Base-by-base conservation (phyloP, 345 rosid species). In the Pistacia atlantica region DNA sequence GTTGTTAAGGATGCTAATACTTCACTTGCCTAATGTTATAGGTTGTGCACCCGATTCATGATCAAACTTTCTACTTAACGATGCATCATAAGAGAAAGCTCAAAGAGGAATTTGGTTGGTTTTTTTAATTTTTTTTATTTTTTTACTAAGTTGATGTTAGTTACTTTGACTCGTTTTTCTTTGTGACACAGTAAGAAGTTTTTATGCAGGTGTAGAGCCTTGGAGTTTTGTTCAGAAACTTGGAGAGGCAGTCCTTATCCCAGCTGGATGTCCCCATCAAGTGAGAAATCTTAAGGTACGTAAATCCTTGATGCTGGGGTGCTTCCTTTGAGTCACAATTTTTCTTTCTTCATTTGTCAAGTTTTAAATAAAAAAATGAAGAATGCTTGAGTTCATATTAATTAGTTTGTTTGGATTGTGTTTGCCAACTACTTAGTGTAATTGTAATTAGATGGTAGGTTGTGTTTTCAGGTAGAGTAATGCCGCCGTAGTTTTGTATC, bases 231-330 rank as follows among this genome's bases (percentile, higher is more conserved):
- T 83, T 37, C 88, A 88, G 48, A 80, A 80, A 69, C 84, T 84
- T 66, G 91, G 91, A n/a, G 89, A 88, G 82, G 88, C 88, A 51
- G 91, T 88, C 22, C 86, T 87, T 56, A 82, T 87, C 64, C 89
- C 89, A 58, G 91, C 89, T 5, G 91, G 91, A 49, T 88, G 89
- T 71, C 86, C 91, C 59, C 84, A 84, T 76, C 89, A 86, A 83
- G 91, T 88, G 75, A 83, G 91, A 56, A 88, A 88, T 73, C 71
- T 67, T 22, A 67, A 46, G 71, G 71, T 67, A 46, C 42, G 55
- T 48, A 11, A 8, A 66, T 66, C 51, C 18, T 20, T 67, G 54
- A 22, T 22, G n/a, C 4, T 67, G 31, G n/a, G 20, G 35, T 66
- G n/a, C 54, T 16, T 45, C 3, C 70, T 33, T 52, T 3, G 13